Conservation (phyloP, 164 flowering plant genomes). For the Annona squamosa region DNA sequence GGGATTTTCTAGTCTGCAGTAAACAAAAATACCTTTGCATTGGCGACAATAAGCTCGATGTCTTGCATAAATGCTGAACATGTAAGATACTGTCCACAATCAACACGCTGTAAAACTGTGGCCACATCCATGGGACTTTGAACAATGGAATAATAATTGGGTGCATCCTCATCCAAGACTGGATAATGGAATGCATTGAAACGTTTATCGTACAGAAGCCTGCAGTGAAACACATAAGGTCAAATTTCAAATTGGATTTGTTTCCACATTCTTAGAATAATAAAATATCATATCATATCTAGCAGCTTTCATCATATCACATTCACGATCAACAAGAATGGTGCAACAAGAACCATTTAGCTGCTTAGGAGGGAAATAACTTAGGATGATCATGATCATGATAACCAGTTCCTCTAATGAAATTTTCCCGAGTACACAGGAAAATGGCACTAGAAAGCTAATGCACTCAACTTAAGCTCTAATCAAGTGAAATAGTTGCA, state of each 20-base stretch:
- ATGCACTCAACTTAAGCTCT: neutral
- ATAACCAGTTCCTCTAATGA: no score
- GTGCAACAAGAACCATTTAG: no score
- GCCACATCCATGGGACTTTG: slow-evolving; percentile 97
- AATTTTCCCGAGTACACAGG: neutral
- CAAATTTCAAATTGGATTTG: neutral
- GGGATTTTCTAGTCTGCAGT: neutral
- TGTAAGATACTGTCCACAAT: slow-evolving; percentile 79
- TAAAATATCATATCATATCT: no score
- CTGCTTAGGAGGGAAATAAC: no score
- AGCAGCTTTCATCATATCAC: no score
- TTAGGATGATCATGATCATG: no score
- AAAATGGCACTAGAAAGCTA: neutral
- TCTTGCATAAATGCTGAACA: slow-evolving; percentile 73
- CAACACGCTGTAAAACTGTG: slow-evolving; percentile 82
- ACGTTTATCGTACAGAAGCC: slow-evolving; percentile 90
- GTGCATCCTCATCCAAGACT: slow-evolving; percentile 96
- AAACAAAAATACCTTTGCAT: slow-evolving; percentile 68
- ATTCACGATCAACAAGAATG: no score
- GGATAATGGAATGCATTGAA: slow-evolving; percentile 92
- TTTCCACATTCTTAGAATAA: neutral
- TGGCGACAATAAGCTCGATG: slow-evolving; percentile 73
- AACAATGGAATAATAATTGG: slow-evolving; percentile 79
- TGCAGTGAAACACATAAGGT: slow-evolving; percentile 21
- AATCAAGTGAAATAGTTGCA: neutral